Evolutionary conservation across 2,329 filamentous ascomycete species (phyloP), one percentile per base, ranked within the genome.

Genomic region (Fusarium paranaense): DNA sequence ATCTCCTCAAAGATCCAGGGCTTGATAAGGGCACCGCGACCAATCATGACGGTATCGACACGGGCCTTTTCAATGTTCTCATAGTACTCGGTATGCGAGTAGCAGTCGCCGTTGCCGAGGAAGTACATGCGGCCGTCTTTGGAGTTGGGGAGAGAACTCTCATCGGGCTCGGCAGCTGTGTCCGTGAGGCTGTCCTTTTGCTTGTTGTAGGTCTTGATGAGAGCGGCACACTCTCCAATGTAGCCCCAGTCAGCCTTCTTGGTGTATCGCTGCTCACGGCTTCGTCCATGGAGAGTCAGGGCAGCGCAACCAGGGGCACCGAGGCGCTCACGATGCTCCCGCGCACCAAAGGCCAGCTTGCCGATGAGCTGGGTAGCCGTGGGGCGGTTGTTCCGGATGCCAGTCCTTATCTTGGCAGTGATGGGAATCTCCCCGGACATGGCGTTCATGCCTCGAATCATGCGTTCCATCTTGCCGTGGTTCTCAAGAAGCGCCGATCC

Each of bases 1-100:
- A 99, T 98, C 84, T 99, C 97, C 83, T 99, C 97, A 80, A 98
- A 99, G 72, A 99, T 87, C 97, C 97, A 99, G 1, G 97, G 97
- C 85, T 99, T 99, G 85, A 98, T 94, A 67, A 99, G 89, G 11
- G 97, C 97, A 66, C 97, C 97, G 70, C 97, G 94, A n/a, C 92
- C 97, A 70, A 98, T 91, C 97, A 99, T 98, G 80, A 98, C 94
- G n/a, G 91, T 91, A 85, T 98, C 96, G 54, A 98, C 95, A 56
- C 90, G 90, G 38, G 94, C 89, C 68, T 96, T 89, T 57, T 92
- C 88, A 42, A 98, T 87, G 79, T 97, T 92, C 66, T 91, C 86
- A 72, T 91, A 91, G 85, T 98, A 98, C 81, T 98, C 95, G 35
- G 92, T 85, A 82, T 98, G 95, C 6, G 95, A 98, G 85, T 94